Conservation (phyloP, 2,329 filamentous ascomycete species). For the Ophiobolus disseminans region DNA sequence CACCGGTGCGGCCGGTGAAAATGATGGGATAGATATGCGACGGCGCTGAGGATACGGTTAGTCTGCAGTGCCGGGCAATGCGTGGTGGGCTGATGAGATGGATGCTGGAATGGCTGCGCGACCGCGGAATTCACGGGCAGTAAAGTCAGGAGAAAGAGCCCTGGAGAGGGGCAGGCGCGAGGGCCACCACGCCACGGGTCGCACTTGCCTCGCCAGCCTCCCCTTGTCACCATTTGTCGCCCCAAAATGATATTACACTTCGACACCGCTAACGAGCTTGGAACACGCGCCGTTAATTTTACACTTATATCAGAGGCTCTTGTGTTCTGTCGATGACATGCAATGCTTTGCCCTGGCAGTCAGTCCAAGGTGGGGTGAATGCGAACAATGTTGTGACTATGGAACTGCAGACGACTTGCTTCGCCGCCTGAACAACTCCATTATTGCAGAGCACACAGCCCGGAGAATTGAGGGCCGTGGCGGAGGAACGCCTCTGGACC, state of each 20-base stretch:
- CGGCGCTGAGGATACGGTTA: constrained; percentile 16
- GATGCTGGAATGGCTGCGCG: constrained; percentile 5
- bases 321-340: background rate
- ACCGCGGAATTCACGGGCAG: background rate
- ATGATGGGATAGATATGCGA: constrained; percentile 1
- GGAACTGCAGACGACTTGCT: too few species aligned
- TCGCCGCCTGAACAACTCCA: too few species aligned
- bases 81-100: constrained; percentile 22
- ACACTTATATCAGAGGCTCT: background rate
- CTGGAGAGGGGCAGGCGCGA: background rate
- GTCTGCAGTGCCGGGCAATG: constrained; percentile 37
- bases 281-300: constrained; percentile 12
- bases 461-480: background rate
- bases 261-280: constrained; percentile 13
- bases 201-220: background rate
- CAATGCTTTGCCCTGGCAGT: background rate
- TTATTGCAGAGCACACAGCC: too few species aligned
- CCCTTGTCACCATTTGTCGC: background rate
- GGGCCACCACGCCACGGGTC: background rate
- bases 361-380: background rate
- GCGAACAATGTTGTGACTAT: background rate
- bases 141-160: too few species aligned
- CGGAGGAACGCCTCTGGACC: constrained; percentile 13
- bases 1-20: constrained; percentile 1
- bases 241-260: constrained; percentile 9